Evolutionary conservation across 2,329 filamentous ascomycete species (phyloP).

Genomic region (Paraphoma chrysanthemicola): DNA sequence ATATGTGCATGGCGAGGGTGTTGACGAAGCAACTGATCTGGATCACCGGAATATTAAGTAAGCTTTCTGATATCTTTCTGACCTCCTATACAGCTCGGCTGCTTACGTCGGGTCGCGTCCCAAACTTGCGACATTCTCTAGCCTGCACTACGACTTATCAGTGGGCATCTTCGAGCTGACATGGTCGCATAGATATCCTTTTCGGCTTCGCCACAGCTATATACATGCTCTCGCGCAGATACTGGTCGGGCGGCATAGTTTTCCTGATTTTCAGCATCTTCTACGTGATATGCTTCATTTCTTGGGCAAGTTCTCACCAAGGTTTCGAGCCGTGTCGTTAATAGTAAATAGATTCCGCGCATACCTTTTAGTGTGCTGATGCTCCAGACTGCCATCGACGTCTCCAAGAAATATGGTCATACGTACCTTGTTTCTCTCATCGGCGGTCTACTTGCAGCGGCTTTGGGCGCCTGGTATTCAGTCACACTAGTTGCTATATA

Average conservation of each 20-base stretch:
- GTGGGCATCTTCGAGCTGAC: too few species aligned
- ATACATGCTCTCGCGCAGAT: conserved; percentile 79
- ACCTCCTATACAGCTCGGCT: too few species aligned
- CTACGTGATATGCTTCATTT: conserved; percentile 81
- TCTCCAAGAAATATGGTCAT: conserved; percentile 83
- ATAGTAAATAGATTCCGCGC: conserved; percentile 61
- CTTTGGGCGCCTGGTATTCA: conserved; percentile 83
- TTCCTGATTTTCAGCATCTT: conserved; percentile 85
- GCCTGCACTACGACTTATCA: too few species aligned
- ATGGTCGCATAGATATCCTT: conserved; percentile 63
- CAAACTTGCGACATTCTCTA: too few species aligned
- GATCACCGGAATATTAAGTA: conserved; percentile 63
- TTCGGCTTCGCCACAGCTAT: conserved; percentile 85
- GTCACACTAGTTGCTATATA: conserved; percentile 88
- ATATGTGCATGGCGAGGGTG: conserved; percentile 75
- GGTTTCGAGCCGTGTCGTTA: background rate
- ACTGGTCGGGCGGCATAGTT: conserved; percentile 85
- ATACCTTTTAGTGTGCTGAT: conserved; percentile 93
- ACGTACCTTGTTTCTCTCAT: conserved; percentile 86
- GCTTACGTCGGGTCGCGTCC: too few species aligned
- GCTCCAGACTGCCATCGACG: conserved; percentile 84
- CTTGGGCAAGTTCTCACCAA: conserved; percentile 62
- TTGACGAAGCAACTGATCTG: conserved; percentile 94
- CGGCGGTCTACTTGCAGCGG: conserved; percentile 77
- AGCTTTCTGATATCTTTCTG: too few species aligned